A percentile compares a stretch with the other conserved stretches of the same genome.
Conservation (phyloP, 2,329 filamentous ascomycete genomes). For the Clarireedia paspali region DNA sequence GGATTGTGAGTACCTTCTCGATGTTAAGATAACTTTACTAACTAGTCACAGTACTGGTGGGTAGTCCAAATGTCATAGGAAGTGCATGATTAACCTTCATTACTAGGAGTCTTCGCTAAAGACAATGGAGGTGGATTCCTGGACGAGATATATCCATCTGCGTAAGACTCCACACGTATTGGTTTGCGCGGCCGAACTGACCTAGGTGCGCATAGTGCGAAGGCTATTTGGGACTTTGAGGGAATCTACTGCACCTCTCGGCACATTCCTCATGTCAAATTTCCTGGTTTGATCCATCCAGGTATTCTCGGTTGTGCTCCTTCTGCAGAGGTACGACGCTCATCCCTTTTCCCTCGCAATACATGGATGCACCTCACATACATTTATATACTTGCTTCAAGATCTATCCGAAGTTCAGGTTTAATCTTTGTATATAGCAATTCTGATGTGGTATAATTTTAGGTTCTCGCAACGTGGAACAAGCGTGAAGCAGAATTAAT, state of each 20-base stretch:
- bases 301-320: conserved; percentile 88
- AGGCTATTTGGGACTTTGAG: conserved; percentile 72
- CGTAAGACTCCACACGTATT: conserved; percentile 42
- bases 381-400: too few relatives aligned
- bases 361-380: too few relatives aligned
- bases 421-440: background rate
- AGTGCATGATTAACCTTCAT: background rate
- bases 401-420: too few relatives aligned
- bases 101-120: conserved; percentile 51
- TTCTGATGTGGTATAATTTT: background rate
- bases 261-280: conserved; percentile 81
- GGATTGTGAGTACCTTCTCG: conserved; percentile 67
- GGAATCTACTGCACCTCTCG: conserved; percentile 76
- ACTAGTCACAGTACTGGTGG: conserved; percentile 1
- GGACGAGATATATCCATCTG: conserved; percentile 77
- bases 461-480: conserved; percentile 74
- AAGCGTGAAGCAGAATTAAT: conserved; percentile 75
- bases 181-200: background rate
- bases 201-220: conserved; percentile 39
- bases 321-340: conserved; percentile 39
- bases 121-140: conserved; percentile 83
- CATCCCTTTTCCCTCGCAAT: too few relatives aligned
- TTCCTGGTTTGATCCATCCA: conserved; percentile 78
- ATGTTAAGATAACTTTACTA: background rate
- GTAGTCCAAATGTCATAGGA: background rate